Conservation (phyloP, 768 basidiomycete genomes). For the Naganishia antarctica region DNA sequence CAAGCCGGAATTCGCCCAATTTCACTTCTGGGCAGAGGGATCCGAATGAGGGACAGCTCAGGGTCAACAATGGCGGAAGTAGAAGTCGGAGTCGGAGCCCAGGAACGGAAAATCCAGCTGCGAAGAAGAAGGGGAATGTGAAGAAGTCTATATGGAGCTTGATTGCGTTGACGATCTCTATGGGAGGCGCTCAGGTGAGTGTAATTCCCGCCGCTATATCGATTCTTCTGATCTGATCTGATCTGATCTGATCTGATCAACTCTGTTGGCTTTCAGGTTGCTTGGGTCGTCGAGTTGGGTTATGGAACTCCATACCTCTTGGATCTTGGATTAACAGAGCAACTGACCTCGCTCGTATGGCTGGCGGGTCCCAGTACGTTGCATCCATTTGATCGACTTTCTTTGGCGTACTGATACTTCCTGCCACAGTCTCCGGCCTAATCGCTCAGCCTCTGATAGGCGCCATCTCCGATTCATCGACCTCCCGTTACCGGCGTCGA, state of each 20-base stretch:
- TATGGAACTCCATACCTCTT: slow-evolving; percentile 94
- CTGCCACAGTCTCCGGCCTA: slow-evolving; percentile 65
- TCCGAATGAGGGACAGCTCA: slow-evolving; percentile 25
- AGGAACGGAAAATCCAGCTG: slow-evolving; percentile 22
- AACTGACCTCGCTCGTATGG: slow-evolving; percentile 92
- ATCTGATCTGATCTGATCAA: too few species aligned
- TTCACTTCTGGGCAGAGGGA: slow-evolving; percentile 20
- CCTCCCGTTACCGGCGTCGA: slow-evolving; percentile 77
- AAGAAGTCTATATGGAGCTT: slow-evolving; percentile 43
- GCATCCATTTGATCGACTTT: background rate
- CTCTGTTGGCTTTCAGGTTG: slow-evolving; percentile 17
- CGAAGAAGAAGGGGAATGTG: slow-evolving; percentile 34
- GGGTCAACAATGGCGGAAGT: background rate
- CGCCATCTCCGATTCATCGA: slow-evolving; percentile 89
- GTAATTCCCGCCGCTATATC: background rate
- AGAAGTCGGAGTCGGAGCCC: slow-evolving; percentile 6
- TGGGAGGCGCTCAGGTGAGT: slow-evolving; percentile 66
- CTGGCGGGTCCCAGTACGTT: slow-evolving; percentile 61
- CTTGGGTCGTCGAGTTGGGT: slow-evolving; percentile 52
- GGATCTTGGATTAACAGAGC: slow-evolving; percentile 72
- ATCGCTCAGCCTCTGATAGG: slow-evolving; percentile 97
- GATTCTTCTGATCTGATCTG: background rate
- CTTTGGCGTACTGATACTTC: background rate
- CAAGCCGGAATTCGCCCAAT: slow-evolving; percentile 26
- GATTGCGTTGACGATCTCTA: slow-evolving; percentile 61